These are phyloP conservation scores for Fusarium udum DNA, from an alignment of 2,329 filamentous ascomycete species.

Conservation along the genomic window DNA sequence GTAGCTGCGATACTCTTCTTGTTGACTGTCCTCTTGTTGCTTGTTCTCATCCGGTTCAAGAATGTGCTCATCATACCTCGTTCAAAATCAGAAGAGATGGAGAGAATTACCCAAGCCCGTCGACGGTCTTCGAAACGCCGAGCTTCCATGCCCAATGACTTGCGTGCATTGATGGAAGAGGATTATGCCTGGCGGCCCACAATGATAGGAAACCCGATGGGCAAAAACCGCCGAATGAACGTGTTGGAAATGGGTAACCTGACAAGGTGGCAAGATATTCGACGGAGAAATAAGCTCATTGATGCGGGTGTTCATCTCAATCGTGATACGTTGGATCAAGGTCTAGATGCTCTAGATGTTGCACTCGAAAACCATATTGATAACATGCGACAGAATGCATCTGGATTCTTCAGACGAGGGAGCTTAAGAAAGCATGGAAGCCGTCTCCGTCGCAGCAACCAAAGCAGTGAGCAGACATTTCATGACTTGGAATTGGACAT, in stretches of 20 bases:
- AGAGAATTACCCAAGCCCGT: slow-evolving; percentile 60
- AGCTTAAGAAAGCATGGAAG: slow-evolving; percentile 40
- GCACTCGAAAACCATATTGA: slow-evolving; percentile 51
- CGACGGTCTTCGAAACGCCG: slow-evolving; percentile 58
- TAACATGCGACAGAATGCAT: slow-evolving; percentile 47
- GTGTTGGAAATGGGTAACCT: slow-evolving; percentile 74
- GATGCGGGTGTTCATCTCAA: slow-evolving; percentile 55
- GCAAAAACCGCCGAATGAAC: slow-evolving; percentile 75
- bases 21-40: slow-evolving; percentile 70
- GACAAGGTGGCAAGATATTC: slow-evolving; percentile 79
- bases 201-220: slow-evolving; percentile 76
- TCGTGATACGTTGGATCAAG: slow-evolving; percentile 48
- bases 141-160: slow-evolving; percentile 52
- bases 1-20: slow-evolving; percentile 73
- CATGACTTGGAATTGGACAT: slow-evolving; percentile 46
- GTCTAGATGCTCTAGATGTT: slow-evolving; percentile 50
- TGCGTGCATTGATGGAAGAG: slow-evolving; percentile 56
- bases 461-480: slow-evolving; percentile 42
- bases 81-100: slow-evolving; percentile 65
- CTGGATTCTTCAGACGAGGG: slow-evolving; percentile 45
- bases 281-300: slow-evolving; percentile 66
- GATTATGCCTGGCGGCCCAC: slow-evolving; percentile 73
- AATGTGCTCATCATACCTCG: slow-evolving; percentile 75
- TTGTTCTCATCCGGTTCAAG: slow-evolving; percentile 71
- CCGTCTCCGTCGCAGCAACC: slow-evolving; percentile 43